These are phyloP conservation scores for Tylopilus subfusipes DNA, from an alignment of 768 basidiomycete species.

Conservation along the genomic window DNA sequence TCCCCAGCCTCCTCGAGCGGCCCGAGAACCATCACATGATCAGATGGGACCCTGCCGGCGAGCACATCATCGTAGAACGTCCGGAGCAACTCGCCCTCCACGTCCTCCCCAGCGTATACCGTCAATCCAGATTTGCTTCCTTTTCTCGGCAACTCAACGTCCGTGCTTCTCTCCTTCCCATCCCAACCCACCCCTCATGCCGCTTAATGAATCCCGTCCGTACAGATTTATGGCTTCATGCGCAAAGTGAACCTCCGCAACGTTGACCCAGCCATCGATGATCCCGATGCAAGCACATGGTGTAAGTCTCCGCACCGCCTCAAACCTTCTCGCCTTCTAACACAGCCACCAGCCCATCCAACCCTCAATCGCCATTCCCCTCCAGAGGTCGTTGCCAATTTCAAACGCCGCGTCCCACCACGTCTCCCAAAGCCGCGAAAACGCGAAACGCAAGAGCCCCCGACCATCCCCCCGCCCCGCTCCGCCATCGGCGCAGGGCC, in stretches of 20 bases:
- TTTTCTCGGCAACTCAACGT: slow-evolving; percentile 98
- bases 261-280: slow-evolving; percentile 91
- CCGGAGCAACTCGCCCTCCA: slow-evolving; percentile 93
- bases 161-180: slow-evolving; percentile 38
- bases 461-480: slow-evolving; percentile 70
- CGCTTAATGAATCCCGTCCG: slow-evolving; percentile 22
- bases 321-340: slow-evolving; percentile 17
- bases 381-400: slow-evolving; percentile 86
- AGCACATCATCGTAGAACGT: slow-evolving; percentile 92
- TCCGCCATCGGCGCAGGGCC: slow-evolving; percentile 69
- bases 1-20: slow-evolving; percentile 73
- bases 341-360: slow-evolving; percentile 66
- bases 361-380: slow-evolving; percentile 89
- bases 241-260: slow-evolving; percentile 95
- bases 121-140: slow-evolving; percentile 95
- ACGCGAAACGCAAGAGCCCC: slow-evolving; percentile 66
- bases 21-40: slow-evolving; percentile 96
- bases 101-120: slow-evolving; percentile 90
- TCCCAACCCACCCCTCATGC: slow-evolving; percentile 22
- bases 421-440: slow-evolving; percentile 86
- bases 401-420: slow-evolving; percentile 93
- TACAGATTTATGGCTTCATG: slow-evolving; percentile 97
- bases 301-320: slow-evolving; percentile 54
- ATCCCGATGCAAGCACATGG: slow-evolving; percentile 96
- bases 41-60: slow-evolving; percentile 90